Evolutionary conservation across 306 rosid species (phyloP).

Genomic region (Trifolium repens): DNA sequence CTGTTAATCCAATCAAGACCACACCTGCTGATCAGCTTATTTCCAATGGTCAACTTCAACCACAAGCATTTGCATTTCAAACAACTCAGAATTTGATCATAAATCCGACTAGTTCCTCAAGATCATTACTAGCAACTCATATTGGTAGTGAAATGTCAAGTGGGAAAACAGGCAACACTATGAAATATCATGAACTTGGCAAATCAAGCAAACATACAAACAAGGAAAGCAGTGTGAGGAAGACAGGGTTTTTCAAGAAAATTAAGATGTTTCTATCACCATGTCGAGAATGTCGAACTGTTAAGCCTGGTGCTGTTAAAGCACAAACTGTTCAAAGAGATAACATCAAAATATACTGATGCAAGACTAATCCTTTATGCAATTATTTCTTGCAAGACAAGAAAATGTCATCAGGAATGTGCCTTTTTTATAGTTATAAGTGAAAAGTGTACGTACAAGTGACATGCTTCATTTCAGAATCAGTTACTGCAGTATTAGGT

Average conservation of each 20-base stretch:
- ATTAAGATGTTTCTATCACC: constrained; percentile 55
- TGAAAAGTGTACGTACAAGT: not conserved
- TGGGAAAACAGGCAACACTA: constrained; percentile 36
- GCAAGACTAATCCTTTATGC: constrained; percentile 34
- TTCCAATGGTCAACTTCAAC: constrained; percentile 56
- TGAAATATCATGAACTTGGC: constrained; percentile 38
- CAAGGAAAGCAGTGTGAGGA: constrained; percentile 35
- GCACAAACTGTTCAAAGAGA: constrained; percentile 43
- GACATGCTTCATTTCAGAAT: constrained; percentile 30
- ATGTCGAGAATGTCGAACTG: constrained; percentile 53
- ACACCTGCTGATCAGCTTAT: constrained; percentile 57
- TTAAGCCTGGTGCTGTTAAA: constrained; percentile 44
- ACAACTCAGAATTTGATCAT: constrained; percentile 34
- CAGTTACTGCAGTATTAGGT: constrained; percentile 37
- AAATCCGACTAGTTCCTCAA: constrained; percentile 34
- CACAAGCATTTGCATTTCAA: constrained; percentile 47
- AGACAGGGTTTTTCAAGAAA: constrained; percentile 50
- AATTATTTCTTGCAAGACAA: constrained; percentile 30
- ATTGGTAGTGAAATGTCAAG: constrained; percentile 44
- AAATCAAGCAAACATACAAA: constrained; percentile 38
- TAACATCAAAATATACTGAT: constrained; percentile 46
- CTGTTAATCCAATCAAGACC: constrained; percentile 46
- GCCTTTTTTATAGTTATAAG: constrained; percentile 3
- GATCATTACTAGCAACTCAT: constrained; percentile 42
- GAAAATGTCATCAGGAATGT: constrained; percentile 39